Evolutionary conservation across 257 asterid genomes (phyloP), one percentile per base, ranked within the genome.

Genomic region (Cinchona pubescens): DNA sequence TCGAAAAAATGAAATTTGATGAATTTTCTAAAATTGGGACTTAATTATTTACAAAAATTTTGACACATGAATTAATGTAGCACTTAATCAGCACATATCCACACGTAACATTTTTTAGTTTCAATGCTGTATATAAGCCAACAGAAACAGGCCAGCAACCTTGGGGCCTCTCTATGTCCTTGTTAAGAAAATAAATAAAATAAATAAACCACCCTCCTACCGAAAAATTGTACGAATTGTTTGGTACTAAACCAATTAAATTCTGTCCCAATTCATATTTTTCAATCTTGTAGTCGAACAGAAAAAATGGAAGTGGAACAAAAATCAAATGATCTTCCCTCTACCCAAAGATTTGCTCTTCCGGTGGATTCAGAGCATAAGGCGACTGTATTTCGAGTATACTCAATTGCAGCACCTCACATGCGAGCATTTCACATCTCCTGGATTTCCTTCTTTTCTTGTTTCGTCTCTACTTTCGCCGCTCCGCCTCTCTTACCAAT

Each of bases 381-480:
- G 71, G 82, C 95, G 21, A 89, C 92, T 0, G 85, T 86, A 18
- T 87, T 94, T 82, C 60, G 85, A 13, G 74, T 89, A 0, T 75
- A 80, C 34, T 92, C 98, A 0, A 6, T 73, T 3, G 90, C 92
- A 0, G 77, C 89, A 1, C 98, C 96, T 7, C 98, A 92, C 77
- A 94, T 94, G 98, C 85, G 96, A 14, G 89, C 97, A 0, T 94
- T 92, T 74, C 98, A 94, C 25, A 87, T 94, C 60, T 83, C 97
- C 3, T 92, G 98, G 98, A 30, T 92, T 30, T 92, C 98, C 1
- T 92, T 90, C 88, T 90, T 90, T 64, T 79, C 97, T 19, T 94
- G 98, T 76, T 92, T 94, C 59, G 93, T 94, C 76, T 94, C 98
- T 58, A 87, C 96, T 48, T 94, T 92, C 59, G 95, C 97, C 0